phyloP scores from a whole-genome alignment of 1,284 basidiomycete genomes.

The Apiotrichum veenhuisii region DNA sequence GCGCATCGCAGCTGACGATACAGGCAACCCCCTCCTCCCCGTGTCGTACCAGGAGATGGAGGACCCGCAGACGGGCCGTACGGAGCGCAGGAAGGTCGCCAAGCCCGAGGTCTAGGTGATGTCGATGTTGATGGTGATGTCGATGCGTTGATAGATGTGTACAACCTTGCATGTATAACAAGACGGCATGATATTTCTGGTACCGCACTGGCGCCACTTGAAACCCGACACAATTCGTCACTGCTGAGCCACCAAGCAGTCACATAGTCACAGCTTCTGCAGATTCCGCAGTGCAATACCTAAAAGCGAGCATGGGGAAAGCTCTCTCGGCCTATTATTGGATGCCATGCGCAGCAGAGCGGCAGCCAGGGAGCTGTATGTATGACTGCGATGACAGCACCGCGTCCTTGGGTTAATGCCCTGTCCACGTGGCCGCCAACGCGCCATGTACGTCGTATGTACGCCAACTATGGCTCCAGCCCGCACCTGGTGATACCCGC shows the following conservation, averaged over 20 bases:
- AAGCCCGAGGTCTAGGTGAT: slow-evolving; percentile 41
- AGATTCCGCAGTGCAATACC: too few species aligned
- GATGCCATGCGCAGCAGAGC: too few species aligned
- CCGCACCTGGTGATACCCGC: too few species aligned
- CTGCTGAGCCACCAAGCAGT: too few species aligned
- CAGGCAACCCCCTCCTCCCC: slow-evolving; percentile 46
- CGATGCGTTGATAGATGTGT: background rate
- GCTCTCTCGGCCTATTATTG: too few species aligned
- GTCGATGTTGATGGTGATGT: background rate
- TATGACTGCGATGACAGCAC: background rate
- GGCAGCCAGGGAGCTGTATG: too few species aligned
- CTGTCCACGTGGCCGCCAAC: background rate
- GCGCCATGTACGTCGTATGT: background rate
- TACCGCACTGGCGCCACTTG: too few species aligned
- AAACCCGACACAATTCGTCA: too few species aligned
- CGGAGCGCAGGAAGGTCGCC: slow-evolving; percentile 49
- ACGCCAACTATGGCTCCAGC: background rate
- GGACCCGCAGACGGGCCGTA: slow-evolving; percentile 46
- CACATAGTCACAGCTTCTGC: too few species aligned
- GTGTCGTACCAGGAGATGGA: slow-evolving; percentile 52
- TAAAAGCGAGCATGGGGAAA: too few species aligned
- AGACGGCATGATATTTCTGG: background rate
- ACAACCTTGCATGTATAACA: background rate
- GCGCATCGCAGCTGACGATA: slow-evolving; percentile 1
- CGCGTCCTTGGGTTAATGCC: background rate